Conservation (phyloP, 2,329 filamentous ascomycete species). For the Scytalidium sp. region DNA sequence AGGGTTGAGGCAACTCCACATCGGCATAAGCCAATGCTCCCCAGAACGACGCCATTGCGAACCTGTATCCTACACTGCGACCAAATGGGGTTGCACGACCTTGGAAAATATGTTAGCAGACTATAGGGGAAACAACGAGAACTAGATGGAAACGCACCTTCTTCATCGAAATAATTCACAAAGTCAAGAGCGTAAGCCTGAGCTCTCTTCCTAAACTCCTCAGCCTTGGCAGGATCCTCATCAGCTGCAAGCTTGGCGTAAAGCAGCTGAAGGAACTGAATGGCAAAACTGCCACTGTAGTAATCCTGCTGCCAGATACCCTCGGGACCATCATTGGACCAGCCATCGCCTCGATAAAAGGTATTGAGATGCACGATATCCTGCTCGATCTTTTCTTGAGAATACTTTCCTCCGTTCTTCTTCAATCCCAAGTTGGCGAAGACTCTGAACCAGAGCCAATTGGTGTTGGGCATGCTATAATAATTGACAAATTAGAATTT, state of each 20-base stretch:
- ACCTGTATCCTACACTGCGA: conserved; percentile 76
- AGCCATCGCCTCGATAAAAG: conserved; percentile 78
- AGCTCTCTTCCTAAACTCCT: conserved; percentile 68
- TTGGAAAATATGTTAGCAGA: conserved; percentile 5
- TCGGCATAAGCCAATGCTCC: conserved; percentile 73
- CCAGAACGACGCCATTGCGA: conserved; percentile 84
- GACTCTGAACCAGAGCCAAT: conserved; percentile 79
- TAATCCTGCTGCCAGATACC: conserved; percentile 84
- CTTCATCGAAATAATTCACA: conserved; percentile 71
- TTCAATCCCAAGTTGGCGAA: conserved; percentile 78
- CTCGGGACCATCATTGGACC: conserved; percentile 79
- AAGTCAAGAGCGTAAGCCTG: conserved; percentile 67
- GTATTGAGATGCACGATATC: conserved; percentile 78
- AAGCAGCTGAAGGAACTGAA: conserved; percentile 74
- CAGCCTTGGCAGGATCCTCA: conserved; percentile 62
- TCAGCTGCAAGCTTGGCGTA: conserved; percentile 70
- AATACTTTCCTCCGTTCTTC: conserved; percentile 70
- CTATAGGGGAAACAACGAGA: background rate
- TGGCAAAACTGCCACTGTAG: conserved; percentile 79
- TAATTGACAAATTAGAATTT: conserved; percentile 39
- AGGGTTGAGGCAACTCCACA: conserved; percentile 66
- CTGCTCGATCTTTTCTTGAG: conserved; percentile 64
- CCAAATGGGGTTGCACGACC: conserved; percentile 73
- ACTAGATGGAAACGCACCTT: conserved; percentile 39
- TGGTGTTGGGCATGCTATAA: conserved; percentile 66